A percentile compares a stretch with the other conserved stretches of the same genome.
Evolutionary conservation across 2,329 filamentous ascomycete species (phyloP).

Genomic region (Colletotrichum sp.): DNA sequence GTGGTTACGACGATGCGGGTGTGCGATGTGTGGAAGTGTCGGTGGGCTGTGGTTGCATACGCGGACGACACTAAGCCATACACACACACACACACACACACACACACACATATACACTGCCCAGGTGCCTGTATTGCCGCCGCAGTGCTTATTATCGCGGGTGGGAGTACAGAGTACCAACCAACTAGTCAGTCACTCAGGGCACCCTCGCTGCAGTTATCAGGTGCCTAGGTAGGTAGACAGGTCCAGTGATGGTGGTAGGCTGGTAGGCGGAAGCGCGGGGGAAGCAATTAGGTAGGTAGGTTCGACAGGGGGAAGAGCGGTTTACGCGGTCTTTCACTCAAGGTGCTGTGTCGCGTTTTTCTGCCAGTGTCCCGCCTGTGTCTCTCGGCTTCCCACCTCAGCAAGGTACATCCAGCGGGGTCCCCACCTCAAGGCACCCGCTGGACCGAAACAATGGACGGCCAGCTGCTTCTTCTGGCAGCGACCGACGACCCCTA

Average conservation of each 20-base stretch:
- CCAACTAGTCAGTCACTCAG: neutral
- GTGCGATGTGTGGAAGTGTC: neutral
- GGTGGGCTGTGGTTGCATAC: neutral
- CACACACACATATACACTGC: neutral
- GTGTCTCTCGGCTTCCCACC: neutral
- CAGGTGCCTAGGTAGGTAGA: neutral
- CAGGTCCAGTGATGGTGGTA: neutral
- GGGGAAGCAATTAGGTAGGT: neutral
- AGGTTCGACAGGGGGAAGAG: neutral
- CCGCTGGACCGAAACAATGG: neutral
- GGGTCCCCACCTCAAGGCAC: no score
- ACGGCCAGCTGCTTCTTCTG: neutral
- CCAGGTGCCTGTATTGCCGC: neutral
- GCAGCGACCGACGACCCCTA: neutral
- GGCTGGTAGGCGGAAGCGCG: neutral
- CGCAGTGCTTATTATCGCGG: neutral
- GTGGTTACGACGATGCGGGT: conserved; percentile 24
- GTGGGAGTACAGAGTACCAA: neutral
- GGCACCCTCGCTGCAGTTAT: neutral
- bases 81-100: neutral
- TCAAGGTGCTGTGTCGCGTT: neutral
- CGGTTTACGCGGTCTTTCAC: conserved; percentile 5
- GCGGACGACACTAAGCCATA: conserved; percentile 4
- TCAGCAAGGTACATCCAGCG: neutral
- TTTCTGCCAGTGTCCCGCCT: neutral